Evolutionary conservation across 2,329 filamentous ascomycete species (phyloP).

Genomic region (Exophiala alcalophila): DNA sequence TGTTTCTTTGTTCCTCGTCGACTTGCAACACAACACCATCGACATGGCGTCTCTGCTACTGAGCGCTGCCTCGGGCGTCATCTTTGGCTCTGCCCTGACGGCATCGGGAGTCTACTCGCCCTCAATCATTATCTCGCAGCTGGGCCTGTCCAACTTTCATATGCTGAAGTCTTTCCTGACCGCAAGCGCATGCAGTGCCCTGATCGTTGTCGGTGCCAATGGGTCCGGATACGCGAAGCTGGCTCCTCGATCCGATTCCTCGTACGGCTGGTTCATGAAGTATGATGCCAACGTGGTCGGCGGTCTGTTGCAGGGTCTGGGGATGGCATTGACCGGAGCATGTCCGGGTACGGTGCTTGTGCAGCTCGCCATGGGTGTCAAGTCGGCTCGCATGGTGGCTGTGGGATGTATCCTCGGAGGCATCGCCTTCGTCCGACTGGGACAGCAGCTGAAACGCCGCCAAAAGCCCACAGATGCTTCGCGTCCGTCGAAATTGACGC

Average conservation of each 20-base stretch:
- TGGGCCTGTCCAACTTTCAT: constrained; percentile 60
- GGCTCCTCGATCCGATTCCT: constrained; percentile 51
- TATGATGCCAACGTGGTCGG: constrained; percentile 66
- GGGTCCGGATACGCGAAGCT: constrained; percentile 44
- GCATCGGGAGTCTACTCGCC: constrained; percentile 61
- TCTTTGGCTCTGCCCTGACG: constrained; percentile 61
- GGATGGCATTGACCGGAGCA: constrained; percentile 64
- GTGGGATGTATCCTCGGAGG: constrained; percentile 57
- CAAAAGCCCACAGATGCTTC: constrained; percentile 2
- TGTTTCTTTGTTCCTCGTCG: too few relatives aligned
- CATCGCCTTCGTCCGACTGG: constrained; percentile 34
- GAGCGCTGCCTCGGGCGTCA: constrained; percentile 50
- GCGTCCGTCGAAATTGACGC: constrained; percentile 14
- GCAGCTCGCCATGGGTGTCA: constrained; percentile 56
- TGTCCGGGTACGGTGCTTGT: constrained; percentile 65
- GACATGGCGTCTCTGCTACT: constrained; percentile 23
- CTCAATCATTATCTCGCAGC: constrained; percentile 58
- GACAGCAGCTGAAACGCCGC: constrained; percentile 14
- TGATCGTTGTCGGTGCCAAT: constrained; percentile 46
- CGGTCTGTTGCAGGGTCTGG: constrained; percentile 60
- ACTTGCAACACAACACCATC: not conserved
- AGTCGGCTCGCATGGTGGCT: constrained; percentile 53
- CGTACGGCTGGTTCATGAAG: constrained; percentile 51
- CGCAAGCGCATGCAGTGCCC: constrained; percentile 62
- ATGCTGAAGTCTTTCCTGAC: constrained; percentile 65